phyloP scores from a whole-genome alignment of 148 eudicot genomes.

The Drosera capensis region DNA sequence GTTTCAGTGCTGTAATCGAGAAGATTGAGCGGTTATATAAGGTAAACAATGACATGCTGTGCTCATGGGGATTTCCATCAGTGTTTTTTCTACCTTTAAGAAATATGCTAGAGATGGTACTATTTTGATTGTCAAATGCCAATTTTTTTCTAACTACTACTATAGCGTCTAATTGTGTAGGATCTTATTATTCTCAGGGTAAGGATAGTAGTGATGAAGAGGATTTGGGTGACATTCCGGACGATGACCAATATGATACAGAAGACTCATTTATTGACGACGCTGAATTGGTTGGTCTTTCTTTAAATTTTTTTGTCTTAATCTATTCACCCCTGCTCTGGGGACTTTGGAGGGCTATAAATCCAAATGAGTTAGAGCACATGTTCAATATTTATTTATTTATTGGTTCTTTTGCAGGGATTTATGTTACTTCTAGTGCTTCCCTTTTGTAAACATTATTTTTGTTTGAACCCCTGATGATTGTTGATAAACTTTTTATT shows the following conservation, averaged over 20 bases:
- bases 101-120: neutral
- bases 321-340: no score
- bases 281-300: slow-evolving; percentile 69
- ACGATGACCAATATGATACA: slow-evolving; percentile 96
- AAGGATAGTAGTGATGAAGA: slow-evolving; percentile 91
- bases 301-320: neutral
- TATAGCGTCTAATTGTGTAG: slow-evolving; percentile 1
- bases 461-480: neutral
- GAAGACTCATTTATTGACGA: slow-evolving; percentile 99
- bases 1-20: slow-evolving; percentile 80
- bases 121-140: neutral
- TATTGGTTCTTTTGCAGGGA: neutral
- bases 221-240: slow-evolving; percentile 78
- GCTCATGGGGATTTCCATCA: neutral
- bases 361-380: no score
- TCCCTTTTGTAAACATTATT: neutral
- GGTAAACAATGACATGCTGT: slow-evolving; percentile 27
- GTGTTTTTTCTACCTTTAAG: slow-evolving; percentile 1
- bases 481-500: no score
- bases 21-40: slow-evolving; percentile 85
- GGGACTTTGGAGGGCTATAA: no score
- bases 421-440: neutral
- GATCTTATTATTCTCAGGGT: slow-evolving; percentile 31
- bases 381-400: no score
- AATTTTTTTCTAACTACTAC: neutral